Evolutionary conservation across 2,329 filamentous ascomycete species (phyloP), one percentile per base, ranked within the genome.

Genomic region (Triangularia setosa): DNA sequence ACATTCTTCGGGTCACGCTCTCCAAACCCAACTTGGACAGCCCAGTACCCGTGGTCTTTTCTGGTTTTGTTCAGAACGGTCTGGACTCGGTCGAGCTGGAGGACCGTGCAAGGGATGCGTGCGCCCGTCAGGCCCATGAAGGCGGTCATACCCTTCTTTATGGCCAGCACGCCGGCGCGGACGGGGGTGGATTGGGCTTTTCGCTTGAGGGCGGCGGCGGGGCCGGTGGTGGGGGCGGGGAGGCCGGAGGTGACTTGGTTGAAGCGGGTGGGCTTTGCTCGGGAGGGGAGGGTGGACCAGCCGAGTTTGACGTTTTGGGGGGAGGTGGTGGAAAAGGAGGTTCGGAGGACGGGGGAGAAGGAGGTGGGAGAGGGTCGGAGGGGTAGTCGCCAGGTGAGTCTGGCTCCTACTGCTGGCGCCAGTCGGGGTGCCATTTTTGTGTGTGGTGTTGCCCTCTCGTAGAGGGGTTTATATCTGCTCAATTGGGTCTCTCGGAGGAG

Each of bases 131-230:
- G 86, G 73, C 93, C 89, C 83, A 90, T 98, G 69, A 97, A 79
- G 65, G 90, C 93, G 53, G 93, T 96, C 91, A 99, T 98, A 77
- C 95, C 95, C 80, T 93, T 94, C 80, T 99, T 99, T 75, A 89
- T 84, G 12, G 90, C 93, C 56, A 99, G 83, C 8, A 92, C 88
- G 28, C 95, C 95, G 1, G 93, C 89, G 27, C 95, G 90, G 52
- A 87, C 72, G 0, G 87, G 87, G 14, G 86, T 85, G 16, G 85
- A 86, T 68, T 79, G 80, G 69, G 81, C 83, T 71, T 81, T 83
- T 57, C 87, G 84, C 76, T 79, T 78, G 65, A 89, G 81, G 6
- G 87, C 86, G 9, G 87, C 87, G 1, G 84, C 84, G 1, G 85
- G 85, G 0, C 86, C 85, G 7, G 83, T 80, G 9, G 83, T 84